Evolutionary conservation across 169 alveolate species (phyloP).

Genomic region (Eimeria mitis): DNA sequence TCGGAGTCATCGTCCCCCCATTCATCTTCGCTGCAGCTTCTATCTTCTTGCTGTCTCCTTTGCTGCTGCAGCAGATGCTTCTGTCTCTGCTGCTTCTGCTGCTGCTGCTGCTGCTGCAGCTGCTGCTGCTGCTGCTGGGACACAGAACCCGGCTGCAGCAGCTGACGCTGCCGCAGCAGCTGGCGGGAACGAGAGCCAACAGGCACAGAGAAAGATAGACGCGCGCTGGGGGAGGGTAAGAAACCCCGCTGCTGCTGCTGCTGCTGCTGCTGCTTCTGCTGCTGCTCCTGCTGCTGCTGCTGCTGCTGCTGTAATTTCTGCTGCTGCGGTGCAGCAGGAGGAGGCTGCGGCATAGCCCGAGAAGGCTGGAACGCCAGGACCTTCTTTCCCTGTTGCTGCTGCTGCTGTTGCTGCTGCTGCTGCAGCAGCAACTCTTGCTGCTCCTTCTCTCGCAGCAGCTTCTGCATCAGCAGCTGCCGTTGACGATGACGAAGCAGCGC

Average conservation of each 20-base stretch:
- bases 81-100: constrained; percentile 5
- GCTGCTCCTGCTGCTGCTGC: constrained; percentile 11
- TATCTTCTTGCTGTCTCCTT: background rate
- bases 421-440: constrained; percentile 21
- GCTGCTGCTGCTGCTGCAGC: constrained; percentile 31
- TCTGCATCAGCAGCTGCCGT: constrained; percentile 1
- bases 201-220: background rate
- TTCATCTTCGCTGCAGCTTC: constrained; percentile 22
- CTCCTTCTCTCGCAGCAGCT: constrained; percentile 8
- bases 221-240: background rate
- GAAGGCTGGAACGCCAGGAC: background rate
- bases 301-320: background rate
- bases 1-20: constrained; percentile 10
- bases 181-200: background rate
- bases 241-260: background rate
- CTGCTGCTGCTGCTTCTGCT: constrained; percentile 13
- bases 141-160: constrained; percentile 16
- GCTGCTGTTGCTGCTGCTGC: background rate
- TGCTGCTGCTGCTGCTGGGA: constrained; percentile 3
- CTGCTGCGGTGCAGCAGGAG: background rate
- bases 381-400: background rate
- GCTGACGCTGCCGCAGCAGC: constrained; percentile 49
- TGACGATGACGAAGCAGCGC: background rate
- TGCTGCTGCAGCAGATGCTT: too few relatives aligned
- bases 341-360: background rate